Base-by-base conservation (phyloP, 352 stramenopile genomes). In the Phytophthora litchii region DNA sequence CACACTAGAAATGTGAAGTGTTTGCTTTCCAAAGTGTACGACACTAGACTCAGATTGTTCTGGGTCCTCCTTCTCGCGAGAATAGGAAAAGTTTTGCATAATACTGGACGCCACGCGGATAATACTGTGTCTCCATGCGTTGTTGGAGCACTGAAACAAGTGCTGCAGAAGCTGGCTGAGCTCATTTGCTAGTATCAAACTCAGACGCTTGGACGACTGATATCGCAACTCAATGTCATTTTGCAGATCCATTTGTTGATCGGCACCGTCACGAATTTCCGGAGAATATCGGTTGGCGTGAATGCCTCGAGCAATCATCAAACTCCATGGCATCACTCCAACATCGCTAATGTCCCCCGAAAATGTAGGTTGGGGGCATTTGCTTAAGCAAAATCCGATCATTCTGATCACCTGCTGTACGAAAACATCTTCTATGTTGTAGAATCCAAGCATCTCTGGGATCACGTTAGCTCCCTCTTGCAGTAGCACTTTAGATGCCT, bases 381-480 rank as follows among this genome's bases (percentile, higher is more conserved):
- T 72, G 35, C 20, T 67, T 3, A 68, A n/a, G 23, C 68, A 72
- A 27, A 80, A 84, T 3, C 79, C 76, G 34, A 85, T 69, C n/a
- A 71, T 57, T 9, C 74, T 51, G n/a, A 85, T 32, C 12, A 85
- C 11, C 29, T 89, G 76, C 16, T 79, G 79, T 0, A 78, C 63
- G 27, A 86, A 81, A 21, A 67, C 19, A 34, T 71, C 64, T 1
- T 72, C 59, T 3, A 49, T 21, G 1, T 32, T 46, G 16, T 62
- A 58, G 16, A 83, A 81, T 5, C 69, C 70, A 10, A 77, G 7
- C 10, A 3, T 17, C 3, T 54, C 45, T 35, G 29, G 1, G 4
- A 8, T 6, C 3, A 32, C 1, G 12, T n/a, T 9, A 1, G 16
- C 38, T 5, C 1, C 1, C 13, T 59, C 43, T 50, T 54, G 20